phyloP scores from a whole-genome alignment of 176 grass and related monocot genomes.

The Paspalum notatum region DNA sequence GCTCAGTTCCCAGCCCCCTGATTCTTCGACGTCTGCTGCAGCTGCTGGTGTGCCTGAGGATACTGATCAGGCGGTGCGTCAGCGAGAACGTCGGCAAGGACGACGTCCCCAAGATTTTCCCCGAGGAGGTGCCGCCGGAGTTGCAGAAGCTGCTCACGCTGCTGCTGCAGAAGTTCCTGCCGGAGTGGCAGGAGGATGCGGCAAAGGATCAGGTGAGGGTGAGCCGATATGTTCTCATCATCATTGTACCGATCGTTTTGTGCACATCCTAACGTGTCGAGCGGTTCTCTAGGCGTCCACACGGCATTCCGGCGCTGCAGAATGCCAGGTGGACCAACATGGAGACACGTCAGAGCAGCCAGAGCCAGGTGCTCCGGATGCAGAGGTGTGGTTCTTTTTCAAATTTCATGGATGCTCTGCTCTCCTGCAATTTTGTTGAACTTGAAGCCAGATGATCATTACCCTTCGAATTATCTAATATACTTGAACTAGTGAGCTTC shows the following conservation, averaged over 20 bases:
- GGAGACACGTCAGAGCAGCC: conserved; percentile 40
- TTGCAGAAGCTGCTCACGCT: conserved; percentile 79
- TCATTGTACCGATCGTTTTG: neutral
- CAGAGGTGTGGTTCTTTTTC: conserved; percentile 17
- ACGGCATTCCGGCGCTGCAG: neutral
- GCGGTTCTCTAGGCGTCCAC: conserved; percentile 37
- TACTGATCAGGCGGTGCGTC: conserved; percentile 72
- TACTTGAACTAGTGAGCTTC: neutral
- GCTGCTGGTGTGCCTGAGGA: conserved; percentile 86
- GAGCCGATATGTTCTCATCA: neutral
- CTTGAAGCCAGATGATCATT: neutral
- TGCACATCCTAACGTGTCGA: neutral
- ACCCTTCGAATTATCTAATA: neutral
- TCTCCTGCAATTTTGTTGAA: neutral
- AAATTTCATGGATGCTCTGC: neutral
- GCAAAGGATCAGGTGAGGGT: conserved; percentile 67
- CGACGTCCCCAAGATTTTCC: conserved; percentile 78
- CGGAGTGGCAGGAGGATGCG: conserved; percentile 70
- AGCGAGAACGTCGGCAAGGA: conserved; percentile 59
- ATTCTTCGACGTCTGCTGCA: conserved; percentile 25
- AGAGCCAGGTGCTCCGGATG: conserved; percentile 32
- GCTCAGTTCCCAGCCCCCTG: neutral
- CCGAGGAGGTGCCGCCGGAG: conserved; percentile 63
- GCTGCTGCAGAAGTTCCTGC: conserved; percentile 91
- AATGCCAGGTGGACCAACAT: conserved; percentile 41